Base-by-base conservation (phyloP, 140 eudicot genomes). In the Oenanthe javanica region DNA sequence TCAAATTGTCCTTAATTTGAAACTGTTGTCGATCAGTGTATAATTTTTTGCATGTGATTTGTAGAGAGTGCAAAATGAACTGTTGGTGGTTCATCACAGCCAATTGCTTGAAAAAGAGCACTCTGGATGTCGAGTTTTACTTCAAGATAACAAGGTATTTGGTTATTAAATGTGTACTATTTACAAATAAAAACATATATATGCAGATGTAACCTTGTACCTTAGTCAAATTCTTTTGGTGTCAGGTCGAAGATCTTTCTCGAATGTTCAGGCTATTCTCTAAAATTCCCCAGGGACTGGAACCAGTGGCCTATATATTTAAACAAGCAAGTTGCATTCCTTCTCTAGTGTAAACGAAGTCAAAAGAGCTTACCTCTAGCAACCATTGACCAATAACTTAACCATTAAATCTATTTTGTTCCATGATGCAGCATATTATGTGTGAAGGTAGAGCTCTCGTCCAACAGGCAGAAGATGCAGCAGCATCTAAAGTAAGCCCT, bases 91-190 rank as follows among this genome's bases (percentile, higher is more conserved):
- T 59, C 83, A 89, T 81, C 66, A 86, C 84, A 87, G 83, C 83
- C 93, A 86, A 63, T 80, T 92, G 85, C 91, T 92, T 46, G 96
- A 92, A 67, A 92, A 92, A 85, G 97, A 92, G 87, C 87, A 89
- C 80, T 90, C 97, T 77, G 97, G 97, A 79, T 90, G 96, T 54
- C 90, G 91, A 38, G 85, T 84, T 8, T 87, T 92, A 81, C 96
- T 92, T 80, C 88, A 85, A 54, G 90, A 90, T 85, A 91, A 90
- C 66, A 93, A 90, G 94, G 97, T 92, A 88, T 67, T 73, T 66
- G 6, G 55, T 78, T 4, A 46, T 36, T 74, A 57, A 23, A 63
- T 52, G 12, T 21, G 64, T 59, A 47, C 31, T 19, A 4, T 59
- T 7, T 71, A 16, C 21, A 42, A 71, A 50, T 43, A 43, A 45